These are phyloP conservation scores for Psilocybe azurescens DNA, from an alignment of 768 basidiomycete species.

Conservation along the genomic window DNA sequence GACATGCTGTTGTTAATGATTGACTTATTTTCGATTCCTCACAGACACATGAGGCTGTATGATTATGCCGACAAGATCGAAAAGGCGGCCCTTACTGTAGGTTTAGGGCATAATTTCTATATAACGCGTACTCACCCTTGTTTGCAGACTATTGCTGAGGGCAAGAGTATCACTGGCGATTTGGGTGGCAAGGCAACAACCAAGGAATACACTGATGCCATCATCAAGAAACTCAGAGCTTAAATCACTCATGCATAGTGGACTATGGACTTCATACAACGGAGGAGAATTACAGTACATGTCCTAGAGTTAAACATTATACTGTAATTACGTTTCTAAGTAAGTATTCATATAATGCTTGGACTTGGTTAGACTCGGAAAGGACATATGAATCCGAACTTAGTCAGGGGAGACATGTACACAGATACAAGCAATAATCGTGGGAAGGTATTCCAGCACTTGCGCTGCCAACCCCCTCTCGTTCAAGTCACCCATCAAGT, in stretches of 20 bases:
- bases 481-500: constrained; percentile 42
- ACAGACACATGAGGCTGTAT: constrained; percentile 90
- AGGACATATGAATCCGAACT: neutral
- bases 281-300: constrained; percentile 25
- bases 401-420: constrained; percentile 20
- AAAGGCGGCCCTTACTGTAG: constrained; percentile 85
- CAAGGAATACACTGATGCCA: constrained; percentile 86
- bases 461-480: constrained; percentile 30
- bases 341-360: neutral
- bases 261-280: constrained; percentile 14
- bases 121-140: constrained; percentile 10
- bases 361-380: neutral
- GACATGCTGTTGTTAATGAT: neutral
- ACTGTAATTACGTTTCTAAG: constrained; percentile 4
- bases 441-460: constrained; percentile 41
- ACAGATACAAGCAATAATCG: constrained; percentile 33
- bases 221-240: constrained; percentile 70
- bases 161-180: constrained; percentile 94
- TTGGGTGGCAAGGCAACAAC: constrained; percentile 93
- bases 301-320: constrained; percentile 13
- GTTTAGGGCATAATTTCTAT: constrained; percentile 32
- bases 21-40: constrained; percentile 14
- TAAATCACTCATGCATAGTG: constrained; percentile 27
- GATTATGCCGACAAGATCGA: constrained; percentile 90
- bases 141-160: constrained; percentile 92